Evolutionary conservation across 768 basidiomycete species (phyloP), one percentile per base, ranked within the genome.

Genomic region (Cystobasidiopsis lactophilus): DNA sequence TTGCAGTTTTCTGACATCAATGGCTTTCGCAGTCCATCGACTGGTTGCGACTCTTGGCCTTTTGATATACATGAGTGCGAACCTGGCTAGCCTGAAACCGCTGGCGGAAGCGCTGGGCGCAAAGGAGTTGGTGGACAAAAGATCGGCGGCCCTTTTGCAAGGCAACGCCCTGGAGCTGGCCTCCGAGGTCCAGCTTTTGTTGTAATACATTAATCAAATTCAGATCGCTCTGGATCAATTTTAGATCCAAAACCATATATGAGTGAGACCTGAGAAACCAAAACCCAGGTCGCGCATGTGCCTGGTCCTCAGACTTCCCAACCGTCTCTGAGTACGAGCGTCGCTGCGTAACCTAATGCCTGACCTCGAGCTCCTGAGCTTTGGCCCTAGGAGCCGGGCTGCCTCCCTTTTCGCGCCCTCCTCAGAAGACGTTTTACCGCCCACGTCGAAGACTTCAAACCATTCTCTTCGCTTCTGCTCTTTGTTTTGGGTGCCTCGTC

Each of bases 31-130:
- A 82, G 84, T 88, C 1, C 82, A 93, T 64, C 81, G 86, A 13
- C 67, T 93, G 39, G 71, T 75, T 0, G 85, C 83, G 2, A 78
- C 80, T 4, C 68, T 95, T 31, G 86, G 77, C 0, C 74, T 84
- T 61, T 66, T 85, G 33, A 57, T 91, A 38, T 78, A 80, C 14
- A 66, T 83, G 29, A 82, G 84, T 3, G 84, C 88, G 0, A 73
- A 71, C 27, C 77, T 74, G 58, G 75, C 75, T 35, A 64, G 67
- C 0, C 72, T 82, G 13, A 58, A 55, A 3, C 67, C 74, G 2
- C 63, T 93, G 50, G 64, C 91, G 30, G 77, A 84, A 53, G 79
- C 83, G 10, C 68, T 95, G 35, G 76, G 78, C 40, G 74, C 75
- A 14, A 71, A 68, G 38, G 68, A 69, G 14, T 70, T 73, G 27